Conservation (phyloP, 2,329 filamentous ascomycete genomes). For the Monilinia polystroma region DNA sequence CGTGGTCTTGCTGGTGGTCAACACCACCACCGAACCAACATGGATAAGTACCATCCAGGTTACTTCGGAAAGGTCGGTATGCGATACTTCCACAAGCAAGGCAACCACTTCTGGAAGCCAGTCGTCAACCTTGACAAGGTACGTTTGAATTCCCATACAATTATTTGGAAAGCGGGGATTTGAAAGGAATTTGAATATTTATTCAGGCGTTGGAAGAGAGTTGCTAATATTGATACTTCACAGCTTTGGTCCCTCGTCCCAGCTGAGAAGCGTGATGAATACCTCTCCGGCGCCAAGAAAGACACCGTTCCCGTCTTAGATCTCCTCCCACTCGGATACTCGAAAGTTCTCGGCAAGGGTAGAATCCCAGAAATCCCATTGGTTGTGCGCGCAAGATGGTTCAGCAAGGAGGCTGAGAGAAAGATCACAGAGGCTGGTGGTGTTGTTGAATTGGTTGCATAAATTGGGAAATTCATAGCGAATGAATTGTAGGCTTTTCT, state of each 20-base stretch:
- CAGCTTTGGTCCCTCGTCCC: constrained; percentile 96
- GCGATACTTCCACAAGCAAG: constrained; percentile 94
- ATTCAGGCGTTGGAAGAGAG: background rate
- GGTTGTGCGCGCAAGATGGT: constrained; percentile 92
- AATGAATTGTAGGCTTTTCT: constrained; percentile 26
- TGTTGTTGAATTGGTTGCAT: constrained; percentile 93
- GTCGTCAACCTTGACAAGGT: constrained; percentile 99
- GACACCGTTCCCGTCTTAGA: constrained; percentile 97
- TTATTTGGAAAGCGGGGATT: background rate
- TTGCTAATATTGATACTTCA: constrained; percentile 4
- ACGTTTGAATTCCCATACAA: constrained; percentile 38
- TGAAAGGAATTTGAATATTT: background rate
- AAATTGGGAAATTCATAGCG: constrained; percentile 43
- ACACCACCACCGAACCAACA: constrained; percentile 95
- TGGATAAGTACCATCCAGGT: constrained; percentile 93
- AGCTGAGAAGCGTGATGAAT: constrained; percentile 87
- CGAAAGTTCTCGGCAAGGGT: constrained; percentile 98
- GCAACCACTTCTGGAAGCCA: constrained; percentile 97
- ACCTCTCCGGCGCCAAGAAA: constrained; percentile 75
- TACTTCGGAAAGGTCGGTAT: constrained; percentile 99
- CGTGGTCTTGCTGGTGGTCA: constrained; percentile 95
- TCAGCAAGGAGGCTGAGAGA: constrained; percentile 93
- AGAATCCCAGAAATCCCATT: constrained; percentile 89
- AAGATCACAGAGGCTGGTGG: constrained; percentile 99
- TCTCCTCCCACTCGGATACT: constrained; percentile 94